These are phyloP conservation scores for Glycyrrhiza uralensis DNA, from an alignment of 306 rosid species.

Conservation along the genomic window DNA sequence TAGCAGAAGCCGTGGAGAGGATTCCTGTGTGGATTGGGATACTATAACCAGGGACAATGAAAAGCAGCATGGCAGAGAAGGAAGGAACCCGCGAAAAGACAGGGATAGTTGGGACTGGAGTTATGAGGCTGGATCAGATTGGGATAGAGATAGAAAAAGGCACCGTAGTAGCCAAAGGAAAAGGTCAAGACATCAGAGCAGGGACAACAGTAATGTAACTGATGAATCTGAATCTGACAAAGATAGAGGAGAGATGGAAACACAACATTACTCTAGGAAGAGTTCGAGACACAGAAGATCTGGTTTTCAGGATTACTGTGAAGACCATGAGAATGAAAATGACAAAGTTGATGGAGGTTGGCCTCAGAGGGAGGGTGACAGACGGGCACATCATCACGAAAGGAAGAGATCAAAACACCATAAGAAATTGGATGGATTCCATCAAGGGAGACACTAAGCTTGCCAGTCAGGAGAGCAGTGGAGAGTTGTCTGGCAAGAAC, in stretches of 20 bases:
- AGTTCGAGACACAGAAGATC: slow-evolving; percentile 17
- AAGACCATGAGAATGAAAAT: slow-evolving; percentile 23
- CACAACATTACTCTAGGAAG: slow-evolving; percentile 24
- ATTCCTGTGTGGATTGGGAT: slow-evolving; percentile 38
- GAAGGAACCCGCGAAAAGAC: slow-evolving; percentile 40
- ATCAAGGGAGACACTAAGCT: slow-evolving; percentile 8
- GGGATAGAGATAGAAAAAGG: slow-evolving; percentile 18
- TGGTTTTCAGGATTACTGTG: slow-evolving; percentile 6
- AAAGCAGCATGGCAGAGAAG: slow-evolving; percentile 21
- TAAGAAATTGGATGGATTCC: slow-evolving; percentile 25
- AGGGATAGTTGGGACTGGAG: slow-evolving; percentile 13
- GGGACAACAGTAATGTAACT: neutral
- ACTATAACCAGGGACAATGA: slow-evolving; percentile 19
- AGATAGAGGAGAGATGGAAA: slow-evolving; percentile 24
- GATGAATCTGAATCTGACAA: slow-evolving; percentile 28
- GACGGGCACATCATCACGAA: neutral
- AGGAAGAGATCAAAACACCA: slow-evolving; percentile 27
- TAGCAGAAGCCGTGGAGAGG: slow-evolving; percentile 31
- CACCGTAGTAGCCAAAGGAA: slow-evolving; percentile 25
- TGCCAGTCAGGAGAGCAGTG: neutral
- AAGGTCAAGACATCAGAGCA: slow-evolving; percentile 27
- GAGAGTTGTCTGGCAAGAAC: slow-evolving; percentile 25
- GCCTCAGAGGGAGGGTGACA: slow-evolving; percentile 22
- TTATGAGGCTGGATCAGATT: slow-evolving; percentile 29
- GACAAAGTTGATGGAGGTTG: slow-evolving; percentile 33